Conservation (phyloP, 495 filamentous ascomycete genomes). For the Hypoxylon lenormandii region DNA sequence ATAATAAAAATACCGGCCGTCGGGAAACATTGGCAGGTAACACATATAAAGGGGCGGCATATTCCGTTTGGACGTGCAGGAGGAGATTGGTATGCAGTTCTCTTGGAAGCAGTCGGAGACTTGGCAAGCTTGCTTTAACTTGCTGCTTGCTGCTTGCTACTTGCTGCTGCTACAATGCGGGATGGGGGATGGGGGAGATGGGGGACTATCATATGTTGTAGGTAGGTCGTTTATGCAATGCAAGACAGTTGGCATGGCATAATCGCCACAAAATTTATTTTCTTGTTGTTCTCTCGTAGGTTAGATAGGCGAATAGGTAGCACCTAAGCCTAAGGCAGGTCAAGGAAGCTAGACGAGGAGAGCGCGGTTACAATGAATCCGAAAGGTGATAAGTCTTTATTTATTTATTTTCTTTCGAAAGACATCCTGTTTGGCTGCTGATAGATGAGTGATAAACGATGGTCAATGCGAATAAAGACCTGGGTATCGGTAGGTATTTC, state of each 20-base stretch:
- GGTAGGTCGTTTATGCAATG: slow-evolving; percentile 53
- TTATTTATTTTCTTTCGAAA: no score
- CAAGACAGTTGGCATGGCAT: slow-evolving; percentile 54
- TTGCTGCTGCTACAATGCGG: slow-evolving; percentile 21
- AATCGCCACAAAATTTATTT: slow-evolving; percentile 36
- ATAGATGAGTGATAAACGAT: slow-evolving; percentile 21
- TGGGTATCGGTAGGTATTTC: neutral
- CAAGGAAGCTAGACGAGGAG: slow-evolving; percentile 3
- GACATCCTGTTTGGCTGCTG: no score
- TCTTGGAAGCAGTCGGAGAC: slow-evolving; percentile 16
- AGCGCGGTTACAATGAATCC: slow-evolving; percentile 12
- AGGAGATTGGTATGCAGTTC: slow-evolving; percentile 13
- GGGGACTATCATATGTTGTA: slow-evolving; percentile 33
- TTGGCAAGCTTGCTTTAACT: slow-evolving; percentile 23
- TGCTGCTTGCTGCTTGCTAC: no score
- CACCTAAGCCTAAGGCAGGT: slow-evolving; percentile 39
- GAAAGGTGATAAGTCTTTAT: no score
- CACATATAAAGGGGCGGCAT: slow-evolving; percentile 13
- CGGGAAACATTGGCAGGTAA: slow-evolving; percentile 17
- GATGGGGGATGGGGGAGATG: slow-evolving; percentile 7
- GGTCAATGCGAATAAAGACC: neutral
- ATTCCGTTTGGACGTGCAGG: slow-evolving; percentile 29
- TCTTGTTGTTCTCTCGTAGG: neutral
- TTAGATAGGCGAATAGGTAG: slow-evolving; percentile 10
- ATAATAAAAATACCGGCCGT: slow-evolving; percentile 18